A percentile compares a stretch with the other conserved stretches of the same genome.
These are phyloP conservation scores for Cenchrus fungigraminus DNA, from an alignment of 176 grass and related monocot genomes.

Conservation along the genomic window DNA sequence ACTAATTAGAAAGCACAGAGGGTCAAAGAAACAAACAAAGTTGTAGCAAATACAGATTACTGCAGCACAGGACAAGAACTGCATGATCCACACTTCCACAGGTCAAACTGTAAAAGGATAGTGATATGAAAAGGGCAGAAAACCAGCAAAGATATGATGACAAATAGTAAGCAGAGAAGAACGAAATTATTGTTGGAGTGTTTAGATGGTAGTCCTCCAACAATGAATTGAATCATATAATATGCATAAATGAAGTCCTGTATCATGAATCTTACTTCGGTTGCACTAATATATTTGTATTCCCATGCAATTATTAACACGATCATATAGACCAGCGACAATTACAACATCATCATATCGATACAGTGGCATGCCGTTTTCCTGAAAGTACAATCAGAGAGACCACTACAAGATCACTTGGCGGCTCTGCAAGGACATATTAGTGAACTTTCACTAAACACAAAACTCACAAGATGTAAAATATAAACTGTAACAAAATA, in stretches of 20 bases:
- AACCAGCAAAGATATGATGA: neutral
- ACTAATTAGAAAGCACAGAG: constrained; percentile 31
- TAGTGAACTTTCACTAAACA: neutral
- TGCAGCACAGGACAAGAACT: neutral
- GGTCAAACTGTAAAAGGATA: neutral
- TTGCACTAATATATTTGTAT: neutral
- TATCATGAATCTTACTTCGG: neutral
- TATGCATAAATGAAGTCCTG: neutral
- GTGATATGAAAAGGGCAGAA: constrained; percentile 12
- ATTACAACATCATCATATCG: constrained; percentile 12
- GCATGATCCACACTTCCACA: constrained; percentile 12
- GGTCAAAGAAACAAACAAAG: neutral
- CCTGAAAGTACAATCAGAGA: neutral
- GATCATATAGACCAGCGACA: neutral
- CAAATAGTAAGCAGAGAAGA: constrained; percentile 9
- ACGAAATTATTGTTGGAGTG: neutral
- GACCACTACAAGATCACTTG: neutral
- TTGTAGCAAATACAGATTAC: neutral
- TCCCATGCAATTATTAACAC: neutral
- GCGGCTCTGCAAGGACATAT: neutral
- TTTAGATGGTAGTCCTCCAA: neutral
- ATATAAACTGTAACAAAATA: neutral
- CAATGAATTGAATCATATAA: constrained; percentile 15
- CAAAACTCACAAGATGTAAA: constrained; percentile 7
- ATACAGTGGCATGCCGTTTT: neutral